These are phyloP conservation scores for Apophysomyces elegans DNA, from an alignment of 371 early-diverging fungal species.

Conservation along the genomic window DNA sequence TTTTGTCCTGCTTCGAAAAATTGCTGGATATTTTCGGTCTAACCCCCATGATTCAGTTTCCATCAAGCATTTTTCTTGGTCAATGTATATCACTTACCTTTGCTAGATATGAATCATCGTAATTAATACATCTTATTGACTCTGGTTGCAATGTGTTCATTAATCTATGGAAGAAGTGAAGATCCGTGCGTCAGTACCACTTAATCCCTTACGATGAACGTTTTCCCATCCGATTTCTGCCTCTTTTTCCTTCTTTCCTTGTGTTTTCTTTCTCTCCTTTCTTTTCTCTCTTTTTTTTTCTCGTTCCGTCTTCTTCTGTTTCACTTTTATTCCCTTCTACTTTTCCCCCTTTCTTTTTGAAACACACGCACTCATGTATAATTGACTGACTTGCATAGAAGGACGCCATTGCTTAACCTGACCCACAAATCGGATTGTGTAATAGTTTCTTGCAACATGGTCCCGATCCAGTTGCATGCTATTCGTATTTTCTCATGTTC, in stretches of 20 bases:
- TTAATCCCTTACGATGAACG: slow-evolving; percentile 1
- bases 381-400: slow-evolving; percentile 75
- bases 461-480: slow-evolving; percentile 61
- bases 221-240: not conserved
- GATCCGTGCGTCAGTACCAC: slow-evolving; percentile 9
- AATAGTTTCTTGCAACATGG: slow-evolving; percentile 47
- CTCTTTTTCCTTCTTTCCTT: not conserved
- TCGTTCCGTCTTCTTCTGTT: slow-evolving; percentile 2
- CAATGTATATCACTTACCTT: slow-evolving; percentile 14
- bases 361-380: slow-evolving; percentile 11
- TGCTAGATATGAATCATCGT: slow-evolving; percentile 6
- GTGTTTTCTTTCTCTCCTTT: slow-evolving; percentile 5
- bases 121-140: slow-evolving; percentile 13
- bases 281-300: slow-evolving; percentile 9
- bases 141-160: slow-evolving; percentile 17
- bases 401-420: slow-evolving; percentile 79
- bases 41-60: not conserved
- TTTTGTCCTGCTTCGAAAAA: slow-evolving; percentile 31
- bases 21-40: slow-evolving; percentile 29
- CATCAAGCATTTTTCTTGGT: not conserved
- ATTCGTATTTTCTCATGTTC: slow-evolving; percentile 4
- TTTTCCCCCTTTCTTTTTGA: not conserved
- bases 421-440: slow-evolving; percentile 55
- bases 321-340: slow-evolving; percentile 5
- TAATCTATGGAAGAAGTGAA: slow-evolving; percentile 12